Conservation (phyloP, 306 rosid species). For the Pterocarpus macrocarpus region DNA sequence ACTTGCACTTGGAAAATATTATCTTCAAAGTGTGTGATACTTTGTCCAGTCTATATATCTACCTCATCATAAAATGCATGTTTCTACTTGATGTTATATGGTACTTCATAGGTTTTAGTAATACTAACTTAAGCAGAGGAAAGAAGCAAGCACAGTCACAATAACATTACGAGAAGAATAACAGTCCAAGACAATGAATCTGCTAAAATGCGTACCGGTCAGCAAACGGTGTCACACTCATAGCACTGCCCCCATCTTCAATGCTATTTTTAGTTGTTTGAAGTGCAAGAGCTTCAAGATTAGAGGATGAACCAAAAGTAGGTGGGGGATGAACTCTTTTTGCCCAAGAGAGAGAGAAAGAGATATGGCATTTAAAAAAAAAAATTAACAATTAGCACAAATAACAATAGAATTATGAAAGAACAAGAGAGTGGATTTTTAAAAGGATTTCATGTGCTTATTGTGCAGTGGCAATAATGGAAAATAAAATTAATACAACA, state of each 20-base stretch:
- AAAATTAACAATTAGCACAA: constrained; percentile 40
- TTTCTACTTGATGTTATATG: constrained; percentile 34
- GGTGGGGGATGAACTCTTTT: constrained; percentile 91
- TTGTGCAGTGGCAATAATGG: constrained; percentile 16
- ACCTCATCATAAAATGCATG: constrained; percentile 16
- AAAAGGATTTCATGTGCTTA: constrained; percentile 8
- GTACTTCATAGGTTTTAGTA: constrained; percentile 24
- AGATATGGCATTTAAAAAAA: constrained; percentile 41
- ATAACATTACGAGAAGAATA: constrained; percentile 26
- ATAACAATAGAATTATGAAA: constrained; percentile 21
- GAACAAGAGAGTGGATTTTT: constrained; percentile 14
- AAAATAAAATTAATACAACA: constrained; percentile 27
- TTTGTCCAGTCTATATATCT: constrained; percentile 28
- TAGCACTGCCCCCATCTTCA: constrained; percentile 77
- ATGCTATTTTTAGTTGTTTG: constrained; percentile 60
- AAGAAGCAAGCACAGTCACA: constrained; percentile 23
- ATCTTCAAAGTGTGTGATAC: constrained; percentile 10
- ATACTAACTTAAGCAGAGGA: constrained; percentile 22
- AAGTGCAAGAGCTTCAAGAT: constrained; percentile 75
- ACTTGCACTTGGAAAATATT: constrained; percentile 30
- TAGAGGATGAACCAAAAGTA: constrained; percentile 94
- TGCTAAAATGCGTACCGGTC: constrained; percentile 58
- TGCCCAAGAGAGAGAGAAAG: constrained; percentile 39
- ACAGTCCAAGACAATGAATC: constrained; percentile 34
- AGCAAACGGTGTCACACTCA: constrained; percentile 59